Evolutionary conservation across 1,139 yeast genomes (phyloP).

Genomic region (Hanseniaspora gamundiae): DNA sequence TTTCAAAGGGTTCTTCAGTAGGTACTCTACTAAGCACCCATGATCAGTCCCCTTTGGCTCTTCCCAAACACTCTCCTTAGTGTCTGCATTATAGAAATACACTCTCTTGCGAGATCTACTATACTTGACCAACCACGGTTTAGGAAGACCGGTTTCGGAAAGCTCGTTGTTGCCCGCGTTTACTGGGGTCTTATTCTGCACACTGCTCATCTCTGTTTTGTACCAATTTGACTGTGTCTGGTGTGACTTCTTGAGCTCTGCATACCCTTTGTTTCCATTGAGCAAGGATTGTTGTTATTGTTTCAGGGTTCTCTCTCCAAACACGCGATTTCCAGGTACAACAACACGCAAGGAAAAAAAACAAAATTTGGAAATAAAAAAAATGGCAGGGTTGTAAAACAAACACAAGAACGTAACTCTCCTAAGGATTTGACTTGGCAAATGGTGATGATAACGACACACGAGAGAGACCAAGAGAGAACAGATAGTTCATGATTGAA

Average conservation of each 20-base stretch:
- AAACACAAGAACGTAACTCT: no score
- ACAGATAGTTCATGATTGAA: background rate
- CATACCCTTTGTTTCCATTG: no score
- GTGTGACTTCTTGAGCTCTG: background rate
- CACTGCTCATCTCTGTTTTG: background rate
- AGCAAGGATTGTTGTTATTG: no score
- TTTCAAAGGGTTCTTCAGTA: slow-evolving; percentile 42
- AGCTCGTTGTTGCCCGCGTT: background rate
- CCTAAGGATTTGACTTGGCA: no score
- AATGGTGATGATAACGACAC: no score
- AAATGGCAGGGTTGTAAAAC: no score
- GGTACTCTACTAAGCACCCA: slow-evolving; percentile 43
- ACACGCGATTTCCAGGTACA: no score
- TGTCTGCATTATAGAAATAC: slow-evolving; percentile 60
- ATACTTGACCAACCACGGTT: slow-evolving; percentile 69
- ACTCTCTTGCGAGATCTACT: slow-evolving; percentile 79
- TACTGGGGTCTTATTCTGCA: background rate
- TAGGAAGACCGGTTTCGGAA: slow-evolving; percentile 57
- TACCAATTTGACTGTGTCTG: no score
- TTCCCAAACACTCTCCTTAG: slow-evolving; percentile 78
- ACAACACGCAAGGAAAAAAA: no score
- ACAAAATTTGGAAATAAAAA: no score
- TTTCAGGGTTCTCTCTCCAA: background rate
- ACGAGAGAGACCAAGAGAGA: background rate
- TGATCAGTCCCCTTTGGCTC: slow-evolving; percentile 79